phyloP scores from a whole-genome alignment of 2,329 filamentous ascomycete genomes.

The Aspergillus alliaceus region DNA sequence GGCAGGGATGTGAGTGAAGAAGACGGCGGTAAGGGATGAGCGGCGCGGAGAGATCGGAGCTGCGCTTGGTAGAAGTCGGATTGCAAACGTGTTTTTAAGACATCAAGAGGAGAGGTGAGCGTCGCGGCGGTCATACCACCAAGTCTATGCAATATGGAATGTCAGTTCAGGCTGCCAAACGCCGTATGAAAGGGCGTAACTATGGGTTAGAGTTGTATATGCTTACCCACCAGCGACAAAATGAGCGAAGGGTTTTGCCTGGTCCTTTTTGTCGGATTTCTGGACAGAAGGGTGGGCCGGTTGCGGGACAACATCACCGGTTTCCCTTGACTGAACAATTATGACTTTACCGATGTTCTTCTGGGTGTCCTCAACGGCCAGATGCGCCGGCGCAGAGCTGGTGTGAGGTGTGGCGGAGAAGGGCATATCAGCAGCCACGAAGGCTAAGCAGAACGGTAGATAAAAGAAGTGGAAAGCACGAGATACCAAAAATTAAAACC shows the following conservation, averaged over 20 bases:
- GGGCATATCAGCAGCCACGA: constrained; percentile 17
- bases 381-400: constrained; percentile 28
- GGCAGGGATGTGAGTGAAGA: constrained; percentile 60
- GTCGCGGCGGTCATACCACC: constrained; percentile 89
- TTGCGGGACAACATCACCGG: constrained; percentile 36
- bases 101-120: constrained; percentile 92
- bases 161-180: not conserved
- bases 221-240: constrained; percentile 85
- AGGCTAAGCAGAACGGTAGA: not conserved
- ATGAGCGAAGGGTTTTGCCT: constrained; percentile 81
- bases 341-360: constrained; percentile 15
- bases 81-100: constrained; percentile 89
- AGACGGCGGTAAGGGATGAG: constrained; percentile 51
- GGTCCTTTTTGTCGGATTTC: constrained; percentile 37
- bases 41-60: constrained; percentile 64
- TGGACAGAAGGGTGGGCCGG: constrained; percentile 18
- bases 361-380: constrained; percentile 15
- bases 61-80: constrained; percentile 93
- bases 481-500: not conserved
- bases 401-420: constrained; percentile 20
- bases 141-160: constrained; percentile 52
- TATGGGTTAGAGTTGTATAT: constrained; percentile 1
- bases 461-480: not conserved
- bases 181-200: not conserved
- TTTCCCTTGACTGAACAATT: constrained; percentile 37